Evolutionary conservation across 805 yeast genomes (phyloP).

Genomic region (Saturnispora besseyi): DNA sequence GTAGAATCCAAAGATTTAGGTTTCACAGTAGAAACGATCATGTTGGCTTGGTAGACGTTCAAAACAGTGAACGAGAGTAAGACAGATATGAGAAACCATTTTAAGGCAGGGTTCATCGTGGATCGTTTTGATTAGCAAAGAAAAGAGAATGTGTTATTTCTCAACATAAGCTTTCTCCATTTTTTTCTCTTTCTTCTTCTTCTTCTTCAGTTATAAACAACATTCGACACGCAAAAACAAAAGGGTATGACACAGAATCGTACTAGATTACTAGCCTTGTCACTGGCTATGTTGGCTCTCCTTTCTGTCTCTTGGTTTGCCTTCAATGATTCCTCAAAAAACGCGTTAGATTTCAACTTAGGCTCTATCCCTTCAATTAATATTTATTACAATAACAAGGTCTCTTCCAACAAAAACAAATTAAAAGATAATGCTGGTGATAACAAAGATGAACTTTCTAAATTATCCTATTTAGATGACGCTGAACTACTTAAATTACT

Average conservation of each 20-base stretch:
- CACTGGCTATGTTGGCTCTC: not conserved
- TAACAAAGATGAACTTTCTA: not conserved
- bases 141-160: too few relatives aligned
- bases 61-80: conserved; percentile 8
- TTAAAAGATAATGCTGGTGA: not conserved
- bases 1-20: not conserved
- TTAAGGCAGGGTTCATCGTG: conserved; percentile 1
- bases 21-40: not conserved
- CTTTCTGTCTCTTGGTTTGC: not conserved
- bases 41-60: conserved; percentile 9
- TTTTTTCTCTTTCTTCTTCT: too few relatives aligned
- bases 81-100: conserved; percentile 8
- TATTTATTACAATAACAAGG: not conserved
- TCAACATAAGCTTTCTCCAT: too few relatives aligned
- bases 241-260: not conserved
- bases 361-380: not conserved
- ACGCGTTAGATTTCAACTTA: not conserved
- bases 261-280: not conserved
- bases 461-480: conserved; percentile 10
- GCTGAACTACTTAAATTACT: conserved; percentile 18
- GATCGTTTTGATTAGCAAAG: too few relatives aligned
- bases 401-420: not conserved
- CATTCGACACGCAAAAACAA: too few relatives aligned
- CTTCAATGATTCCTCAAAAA: not conserved
- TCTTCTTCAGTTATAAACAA: too few relatives aligned